phyloP scores from a whole-genome alignment of 2,329 filamentous ascomycete species.

The Aureobasidium mangrovei region DNA sequence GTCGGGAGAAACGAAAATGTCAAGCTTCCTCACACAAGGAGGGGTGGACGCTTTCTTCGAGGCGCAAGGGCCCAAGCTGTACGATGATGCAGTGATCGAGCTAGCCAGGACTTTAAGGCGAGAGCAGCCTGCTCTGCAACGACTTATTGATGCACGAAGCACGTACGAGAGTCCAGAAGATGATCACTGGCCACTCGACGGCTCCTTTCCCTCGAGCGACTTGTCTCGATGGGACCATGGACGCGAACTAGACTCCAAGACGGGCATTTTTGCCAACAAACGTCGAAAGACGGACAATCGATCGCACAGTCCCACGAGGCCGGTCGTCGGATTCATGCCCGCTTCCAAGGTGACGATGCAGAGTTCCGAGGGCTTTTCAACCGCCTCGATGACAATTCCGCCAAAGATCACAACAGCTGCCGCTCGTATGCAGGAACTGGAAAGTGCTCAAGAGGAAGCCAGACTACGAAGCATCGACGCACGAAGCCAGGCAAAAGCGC shows the following conservation, averaged over 20 bases:
- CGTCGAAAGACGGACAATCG: background rate
- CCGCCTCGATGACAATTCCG: slow-evolving; percentile 22
- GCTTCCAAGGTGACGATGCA: slow-evolving; percentile 21
- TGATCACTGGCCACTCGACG: slow-evolving; percentile 58
- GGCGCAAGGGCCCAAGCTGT: slow-evolving; percentile 61
- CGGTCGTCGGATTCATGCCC: slow-evolving; percentile 15
- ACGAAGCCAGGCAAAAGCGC: slow-evolving; percentile 17
- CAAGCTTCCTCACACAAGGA: slow-evolving; percentile 58
- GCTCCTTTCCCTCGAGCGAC: slow-evolving; percentile 37
- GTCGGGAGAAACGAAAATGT: slow-evolving; percentile 54
- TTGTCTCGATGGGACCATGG: slow-evolving; percentile 30
- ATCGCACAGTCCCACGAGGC: background rate
- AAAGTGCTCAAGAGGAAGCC: slow-evolving; percentile 28
- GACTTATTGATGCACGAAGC: slow-evolving; percentile 42
- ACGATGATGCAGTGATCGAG: slow-evolving; percentile 51
- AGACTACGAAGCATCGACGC: slow-evolving; percentile 22
- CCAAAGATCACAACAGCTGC: slow-evolving; percentile 31
- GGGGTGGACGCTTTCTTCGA: slow-evolving; percentile 46
- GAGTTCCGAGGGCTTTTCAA: slow-evolving; percentile 22
- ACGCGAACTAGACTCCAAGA: slow-evolving; percentile 5
- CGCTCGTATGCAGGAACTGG: slow-evolving; percentile 31
- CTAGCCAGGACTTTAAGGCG: slow-evolving; percentile 65
- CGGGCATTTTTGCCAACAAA: background rate
- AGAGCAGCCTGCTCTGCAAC: slow-evolving; percentile 46
- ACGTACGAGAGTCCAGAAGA: slow-evolving; percentile 54